Evolutionary conservation across 2,329 filamentous ascomycete genomes (phyloP).

Genomic region (Aureobasidium sp.): DNA sequence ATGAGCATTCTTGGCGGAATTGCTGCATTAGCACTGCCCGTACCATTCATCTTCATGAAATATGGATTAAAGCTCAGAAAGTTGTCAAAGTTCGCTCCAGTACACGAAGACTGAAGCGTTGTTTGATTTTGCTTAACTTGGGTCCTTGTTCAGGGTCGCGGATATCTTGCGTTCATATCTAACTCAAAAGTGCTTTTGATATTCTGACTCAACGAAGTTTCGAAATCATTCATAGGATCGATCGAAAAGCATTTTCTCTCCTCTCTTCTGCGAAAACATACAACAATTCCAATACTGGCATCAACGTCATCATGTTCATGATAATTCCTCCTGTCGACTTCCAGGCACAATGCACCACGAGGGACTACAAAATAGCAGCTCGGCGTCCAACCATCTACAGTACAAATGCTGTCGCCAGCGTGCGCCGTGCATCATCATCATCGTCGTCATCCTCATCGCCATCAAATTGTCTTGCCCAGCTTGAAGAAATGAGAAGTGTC

Average conservation of each 20-base stretch:
- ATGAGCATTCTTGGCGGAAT: slow-evolving; percentile 37
- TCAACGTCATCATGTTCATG: neutral
- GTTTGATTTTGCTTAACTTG: neutral
- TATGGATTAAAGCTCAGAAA: slow-evolving; percentile 36
- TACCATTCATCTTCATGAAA: slow-evolving; percentile 42
- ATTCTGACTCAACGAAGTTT: neutral
- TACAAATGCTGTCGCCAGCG: neutral
- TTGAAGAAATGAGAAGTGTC: neutral
- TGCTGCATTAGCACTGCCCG: slow-evolving; percentile 34
- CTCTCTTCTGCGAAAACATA: neutral
- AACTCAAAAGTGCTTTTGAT: neutral
- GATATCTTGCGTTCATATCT: neutral
- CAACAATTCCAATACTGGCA: neutral
- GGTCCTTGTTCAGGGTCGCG: neutral
- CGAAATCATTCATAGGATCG: neutral
- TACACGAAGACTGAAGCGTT: slow-evolving; percentile 6
- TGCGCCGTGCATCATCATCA: neutral
- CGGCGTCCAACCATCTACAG: neutral
- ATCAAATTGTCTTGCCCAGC: neutral
- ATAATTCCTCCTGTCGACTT: neutral
- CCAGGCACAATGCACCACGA: neutral
- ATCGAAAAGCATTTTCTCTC: neutral
- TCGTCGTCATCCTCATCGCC: neutral
- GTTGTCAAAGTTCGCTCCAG: slow-evolving; percentile 37
- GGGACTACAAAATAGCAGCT: neutral